phyloP scores from a whole-genome alignment of 75 land plant genomes.

The Sequoia sempervirens region DNA sequence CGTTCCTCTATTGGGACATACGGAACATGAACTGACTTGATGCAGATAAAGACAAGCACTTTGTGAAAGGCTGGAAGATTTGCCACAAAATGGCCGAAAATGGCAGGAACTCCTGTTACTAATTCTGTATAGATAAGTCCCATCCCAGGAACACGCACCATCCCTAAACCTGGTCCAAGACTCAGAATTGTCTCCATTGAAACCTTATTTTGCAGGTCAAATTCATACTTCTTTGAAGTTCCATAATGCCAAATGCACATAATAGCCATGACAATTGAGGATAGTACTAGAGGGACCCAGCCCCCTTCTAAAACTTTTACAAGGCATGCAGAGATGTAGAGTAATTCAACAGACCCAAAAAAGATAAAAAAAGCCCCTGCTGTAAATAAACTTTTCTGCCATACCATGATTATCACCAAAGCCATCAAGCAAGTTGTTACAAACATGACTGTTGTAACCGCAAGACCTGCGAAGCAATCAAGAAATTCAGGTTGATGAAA shows the following conservation, averaged over 20 bases:
- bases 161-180: slow-evolving; percentile 53
- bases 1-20: slow-evolving; percentile 42
- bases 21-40: slow-evolving; percentile 54
- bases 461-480: slow-evolving; percentile 30
- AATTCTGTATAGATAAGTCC: slow-evolving; percentile 65
- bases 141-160: slow-evolving; percentile 60
- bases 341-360: slow-evolving; percentile 51
- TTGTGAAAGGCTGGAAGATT: slow-evolving; percentile 67
- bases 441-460: slow-evolving; percentile 41
- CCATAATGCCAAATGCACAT: slow-evolving; percentile 71
- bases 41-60: slow-evolving; percentile 50
- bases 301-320: slow-evolving; percentile 53
- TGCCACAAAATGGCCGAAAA: slow-evolving; percentile 56
- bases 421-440: slow-evolving; percentile 57
- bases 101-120: slow-evolving; percentile 55
- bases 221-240: slow-evolving; percentile 40
- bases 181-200: slow-evolving; percentile 57
- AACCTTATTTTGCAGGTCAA: slow-evolving; percentile 51
- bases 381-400: slow-evolving; percentile 28
- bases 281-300: slow-evolving; percentile 43
- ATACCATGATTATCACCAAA: slow-evolving; percentile 43
- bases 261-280: slow-evolving; percentile 33
- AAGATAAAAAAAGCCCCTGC: slow-evolving; percentile 32
- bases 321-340: slow-evolving; percentile 40
- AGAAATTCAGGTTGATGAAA: neutral